These are phyloP conservation scores for Zarea fungicola DNA, from an alignment of 2,329 filamentous ascomycete genomes.

Conservation along the genomic window DNA sequence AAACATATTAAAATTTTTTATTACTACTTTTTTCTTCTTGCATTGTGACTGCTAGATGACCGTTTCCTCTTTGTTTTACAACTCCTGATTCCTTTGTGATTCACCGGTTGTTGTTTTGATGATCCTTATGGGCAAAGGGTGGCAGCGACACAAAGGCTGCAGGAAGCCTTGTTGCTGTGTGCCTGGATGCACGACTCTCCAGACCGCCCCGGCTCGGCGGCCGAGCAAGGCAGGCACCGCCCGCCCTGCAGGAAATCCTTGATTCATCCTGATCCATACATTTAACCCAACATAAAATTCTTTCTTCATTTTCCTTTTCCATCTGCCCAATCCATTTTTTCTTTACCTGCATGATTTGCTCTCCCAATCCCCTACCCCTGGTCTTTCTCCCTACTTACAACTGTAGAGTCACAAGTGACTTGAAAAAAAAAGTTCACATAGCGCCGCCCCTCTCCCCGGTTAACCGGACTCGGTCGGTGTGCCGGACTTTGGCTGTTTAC, in stretches of 20 bases:
- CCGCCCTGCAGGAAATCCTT: not conserved
- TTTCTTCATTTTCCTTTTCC: not conserved
- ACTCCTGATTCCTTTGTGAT: no score
- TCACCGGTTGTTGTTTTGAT: no score
- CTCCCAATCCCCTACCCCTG: not conserved
- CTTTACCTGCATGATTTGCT: not conserved
- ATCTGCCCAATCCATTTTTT: not conserved
- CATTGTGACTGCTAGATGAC: not conserved
- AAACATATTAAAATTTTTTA: not conserved
- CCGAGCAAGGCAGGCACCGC: not conserved
- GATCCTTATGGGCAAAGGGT: no score
- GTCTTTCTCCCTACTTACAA: not conserved
- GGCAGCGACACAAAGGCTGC: not conserved
- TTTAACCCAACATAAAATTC: no score
- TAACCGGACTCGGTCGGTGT: conserved; percentile 2
- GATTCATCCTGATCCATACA: conserved; percentile 3
- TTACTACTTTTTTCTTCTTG: not conserved
- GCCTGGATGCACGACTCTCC: conserved; percentile 6
- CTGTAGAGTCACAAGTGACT: no score
- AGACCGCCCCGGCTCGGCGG: conserved; percentile 3
- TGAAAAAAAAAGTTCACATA: no score
- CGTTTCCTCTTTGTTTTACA: no score
- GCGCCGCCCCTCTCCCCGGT: no score
- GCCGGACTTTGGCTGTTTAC: not conserved
- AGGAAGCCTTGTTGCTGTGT: not conserved